These are phyloP conservation scores for Candida khao-thaluensis DNA, from an alignment of 805 yeast genomes.

Conservation along the genomic window DNA sequence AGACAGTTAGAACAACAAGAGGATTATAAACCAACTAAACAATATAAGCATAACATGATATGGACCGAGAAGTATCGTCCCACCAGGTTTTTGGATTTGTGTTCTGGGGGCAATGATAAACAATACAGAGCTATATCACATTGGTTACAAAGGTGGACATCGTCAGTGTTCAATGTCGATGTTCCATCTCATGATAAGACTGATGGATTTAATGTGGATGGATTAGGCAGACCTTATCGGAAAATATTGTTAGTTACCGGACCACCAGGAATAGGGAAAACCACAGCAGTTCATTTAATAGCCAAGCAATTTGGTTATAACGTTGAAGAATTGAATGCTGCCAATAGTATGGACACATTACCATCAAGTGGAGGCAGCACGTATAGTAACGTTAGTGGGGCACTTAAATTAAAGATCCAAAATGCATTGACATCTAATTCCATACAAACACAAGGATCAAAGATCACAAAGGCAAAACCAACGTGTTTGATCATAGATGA, in stretches of 20 bases:
- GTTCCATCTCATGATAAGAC: background rate
- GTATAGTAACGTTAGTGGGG: conserved; percentile 24
- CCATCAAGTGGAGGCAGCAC: conserved; percentile 18
- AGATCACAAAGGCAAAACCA: conserved; percentile 44
- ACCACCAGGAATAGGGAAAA: conserved; percentile 92
- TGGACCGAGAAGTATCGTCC: conserved; percentile 47
- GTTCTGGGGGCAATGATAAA: conserved; percentile 46
- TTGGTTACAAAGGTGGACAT: conserved; percentile 42
- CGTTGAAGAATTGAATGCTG: conserved; percentile 81
- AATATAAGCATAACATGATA: conserved; percentile 13
- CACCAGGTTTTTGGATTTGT: conserved; percentile 30
- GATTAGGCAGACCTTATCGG: conserved; percentile 40
- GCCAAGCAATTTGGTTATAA: conserved; percentile 81
- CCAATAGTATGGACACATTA: conserved; percentile 39
- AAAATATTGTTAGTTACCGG: conserved; percentile 80
- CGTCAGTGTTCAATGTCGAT: conserved; percentile 29
- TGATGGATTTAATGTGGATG: conserved; percentile 19
- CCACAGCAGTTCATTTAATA: conserved; percentile 80
- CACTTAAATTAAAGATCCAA: conserved; percentile 34
- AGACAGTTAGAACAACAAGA: conserved; percentile 6
- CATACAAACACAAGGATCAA: conserved; percentile 56
- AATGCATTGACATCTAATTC: conserved; percentile 62
- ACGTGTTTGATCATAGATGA: conserved; percentile 86
- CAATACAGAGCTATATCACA: conserved; percentile 38
- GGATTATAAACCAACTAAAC: background rate